Base-by-base conservation (phyloP, 2,329 filamentous ascomycete species). In the Diaporthe amygdali region DNA sequence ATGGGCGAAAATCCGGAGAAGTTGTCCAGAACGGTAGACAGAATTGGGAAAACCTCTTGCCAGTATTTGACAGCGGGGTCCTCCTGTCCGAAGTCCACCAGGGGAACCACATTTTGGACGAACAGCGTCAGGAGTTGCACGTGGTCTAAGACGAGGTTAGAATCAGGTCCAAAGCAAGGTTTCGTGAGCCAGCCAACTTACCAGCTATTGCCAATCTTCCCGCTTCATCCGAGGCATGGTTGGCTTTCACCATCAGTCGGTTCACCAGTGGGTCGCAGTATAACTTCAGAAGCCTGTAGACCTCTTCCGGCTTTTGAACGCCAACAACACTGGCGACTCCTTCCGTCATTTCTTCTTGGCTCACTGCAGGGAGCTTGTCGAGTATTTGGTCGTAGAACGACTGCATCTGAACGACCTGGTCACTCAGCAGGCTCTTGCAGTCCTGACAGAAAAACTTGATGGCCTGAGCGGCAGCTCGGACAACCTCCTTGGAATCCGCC, bases 361-460 rank as follows among this genome's bases (percentile, higher is more conserved):
- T 98, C 54, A 90, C 87, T 15, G 92, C 90, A 9, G 95, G 95
- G 20, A 99, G 86, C 76, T 92, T 93, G 80, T 97, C 94, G 46
- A 98, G 88, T 56, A 97, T 92, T 74, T 93, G 92, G 77, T 97
- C 91, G 81, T 98, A 99, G 81, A 99, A 99, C 4, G 91, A 89
- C 81, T 99, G 96, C 20, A 99, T 87, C 77, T 97, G 94, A 10
- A 91, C 82, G 44, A 97, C 94, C 79, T 97, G 95, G 6, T 89
- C 91, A 75, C 94, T 93, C 30, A 99, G 88, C 44, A 97, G 87
- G 78, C 94, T 91, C 75, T 93, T 94, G 85, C 96, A 99, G 82
- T 99, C 96, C 17, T 93, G 95, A 79, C 97, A 98, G 82, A 99
- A 95, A 85, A 96, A 99, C 78, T 97, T 97, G 85, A 99, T 95